Evolutionary conservation across 2,329 filamentous ascomycete species (phyloP).

Genomic region (Phialophora macrospora): DNA sequence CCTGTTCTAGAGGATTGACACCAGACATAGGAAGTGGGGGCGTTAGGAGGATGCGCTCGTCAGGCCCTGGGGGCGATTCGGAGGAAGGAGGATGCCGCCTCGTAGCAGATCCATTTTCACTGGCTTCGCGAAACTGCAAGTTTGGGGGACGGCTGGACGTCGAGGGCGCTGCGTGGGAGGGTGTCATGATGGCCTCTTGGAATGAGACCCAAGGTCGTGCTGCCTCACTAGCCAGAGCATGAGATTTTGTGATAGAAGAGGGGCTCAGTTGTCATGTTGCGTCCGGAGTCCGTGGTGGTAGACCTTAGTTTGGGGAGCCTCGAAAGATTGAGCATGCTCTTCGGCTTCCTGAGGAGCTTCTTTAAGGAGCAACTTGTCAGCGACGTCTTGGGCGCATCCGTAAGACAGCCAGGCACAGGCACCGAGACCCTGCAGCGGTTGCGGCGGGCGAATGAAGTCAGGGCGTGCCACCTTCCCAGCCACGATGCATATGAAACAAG

Average conservation of each 20-base stretch:
- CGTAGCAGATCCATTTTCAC: slow-evolving; percentile 14
- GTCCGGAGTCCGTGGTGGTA: slow-evolving; percentile 8
- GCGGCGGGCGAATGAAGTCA: slow-evolving; percentile 8
- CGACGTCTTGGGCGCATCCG: neutral
- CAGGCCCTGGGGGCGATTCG: slow-evolving; percentile 13
- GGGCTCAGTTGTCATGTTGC: neutral
- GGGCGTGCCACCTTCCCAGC: slow-evolving; percentile 9
- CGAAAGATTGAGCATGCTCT: slow-evolving; percentile 17
- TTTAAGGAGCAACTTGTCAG: slow-evolving; percentile 9
- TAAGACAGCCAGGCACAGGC: slow-evolving; percentile 4
- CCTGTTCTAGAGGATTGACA: slow-evolving; percentile 29
- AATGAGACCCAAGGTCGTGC: slow-evolving; percentile 9
- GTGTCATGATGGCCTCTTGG: slow-evolving; percentile 27
- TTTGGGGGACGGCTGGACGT: slow-evolving; percentile 13
- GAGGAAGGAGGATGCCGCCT: slow-evolving; percentile 14
- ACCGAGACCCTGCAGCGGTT: slow-evolving; percentile 8
- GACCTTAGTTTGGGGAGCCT: neutral
- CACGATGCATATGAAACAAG: slow-evolving; percentile 16
- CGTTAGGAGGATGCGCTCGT: slow-evolving; percentile 32
- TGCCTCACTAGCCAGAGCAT: slow-evolving; percentile 31
- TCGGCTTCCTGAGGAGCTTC: neutral
- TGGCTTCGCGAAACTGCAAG: slow-evolving; percentile 3
- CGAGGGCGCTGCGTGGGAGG: slow-evolving; percentile 21
- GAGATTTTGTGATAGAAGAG: slow-evolving; percentile 9
- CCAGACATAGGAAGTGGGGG: slow-evolving; percentile 25